Evolutionary conservation across 208 protist genomes (phyloP).

Genomic region (Kentomonas sorsogonicus): DNA sequence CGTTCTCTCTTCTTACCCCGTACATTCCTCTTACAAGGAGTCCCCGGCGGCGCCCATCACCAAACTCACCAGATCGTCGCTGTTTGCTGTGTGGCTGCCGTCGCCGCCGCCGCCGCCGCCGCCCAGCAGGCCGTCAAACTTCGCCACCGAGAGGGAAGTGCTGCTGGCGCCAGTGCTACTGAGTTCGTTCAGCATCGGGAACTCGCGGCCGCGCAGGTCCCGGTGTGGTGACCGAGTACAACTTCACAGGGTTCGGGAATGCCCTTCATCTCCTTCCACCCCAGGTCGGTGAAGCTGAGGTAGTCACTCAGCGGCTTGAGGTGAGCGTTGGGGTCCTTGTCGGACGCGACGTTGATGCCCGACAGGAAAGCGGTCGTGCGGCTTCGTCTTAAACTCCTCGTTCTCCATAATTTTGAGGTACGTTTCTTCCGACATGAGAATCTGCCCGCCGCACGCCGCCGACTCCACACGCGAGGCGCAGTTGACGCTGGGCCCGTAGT

Average conservation of each 20-base stretch:
- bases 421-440: conserved; percentile 4
- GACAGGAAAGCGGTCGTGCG: neutral
- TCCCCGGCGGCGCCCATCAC: no score
- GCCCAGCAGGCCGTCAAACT: no score
- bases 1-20: neutral
- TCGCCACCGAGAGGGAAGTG: no score
- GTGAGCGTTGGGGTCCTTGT: conserved; percentile 30
- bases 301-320: conserved; percentile 50
- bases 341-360: conserved; percentile 8
- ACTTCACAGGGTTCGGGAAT: conserved; percentile 40
- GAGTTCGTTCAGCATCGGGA: conserved; percentile 8
- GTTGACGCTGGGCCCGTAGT: conserved; percentile 86
- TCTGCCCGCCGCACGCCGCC: conserved; percentile 13
- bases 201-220: conserved; percentile 40
- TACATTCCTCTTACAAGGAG: no score
- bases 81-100: no score
- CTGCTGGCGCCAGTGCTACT: neutral
- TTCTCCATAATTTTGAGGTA: neutral
- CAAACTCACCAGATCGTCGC: no score
- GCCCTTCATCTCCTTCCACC: conserved; percentile 35
- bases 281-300: conserved; percentile 43
- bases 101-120: no score
- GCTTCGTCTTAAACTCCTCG: neutral
- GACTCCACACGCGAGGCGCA: conserved; percentile 25
- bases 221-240: conserved; percentile 48